Evolutionary conservation across 2,329 filamentous ascomycete species (phyloP), one percentile per base, ranked within the genome.

Genomic region (Ceratocystis papillata): DNA sequence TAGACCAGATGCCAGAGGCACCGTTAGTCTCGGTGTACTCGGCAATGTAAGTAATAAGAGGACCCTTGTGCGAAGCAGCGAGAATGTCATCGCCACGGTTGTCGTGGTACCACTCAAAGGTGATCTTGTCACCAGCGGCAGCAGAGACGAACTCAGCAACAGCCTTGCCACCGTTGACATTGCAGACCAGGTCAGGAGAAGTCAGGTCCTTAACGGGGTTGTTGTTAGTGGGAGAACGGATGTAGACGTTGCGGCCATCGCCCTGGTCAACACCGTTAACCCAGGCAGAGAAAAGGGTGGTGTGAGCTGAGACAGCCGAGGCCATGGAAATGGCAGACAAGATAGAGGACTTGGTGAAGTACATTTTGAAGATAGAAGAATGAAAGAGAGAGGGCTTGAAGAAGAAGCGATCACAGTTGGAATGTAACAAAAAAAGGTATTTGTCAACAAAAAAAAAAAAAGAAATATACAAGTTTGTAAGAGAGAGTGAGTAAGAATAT

Each of bases 41-140:
- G 20, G 80, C 79, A 70, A 83, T 78, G 72, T 80, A 83, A 66
- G 79, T 80, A 69, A 80, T 76, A 70, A 83, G 73, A 46, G 81
- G 81, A 7, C 81, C 81, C 73, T 77, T 74, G 75, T 83, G 81
- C 60, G 78, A 79, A n/a, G 71, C 68, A 69, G 75, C 81, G 63
- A 83, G 79, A 74, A 82, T 80, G 71, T 81, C 80, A 73, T 82
- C 79, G 67, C 71, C 70, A 57, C 79, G 76, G 70, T 48, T 75
- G 73, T 82, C 71, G 74, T 82, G 80, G 73, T 77, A 78, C 80
- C 79, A 82, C 72, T 81, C 77, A 70, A 79, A 76, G 68, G 70
- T 73, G 66, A 82, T 69, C 70, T 76, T 76, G 70, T 80, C 78
- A 68, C 81, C 81, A 17, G 77, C 77, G 5, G 76, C 73, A n/a